phyloP scores from a whole-genome alignment of 345 rosid species.

The Salix brachista region DNA sequence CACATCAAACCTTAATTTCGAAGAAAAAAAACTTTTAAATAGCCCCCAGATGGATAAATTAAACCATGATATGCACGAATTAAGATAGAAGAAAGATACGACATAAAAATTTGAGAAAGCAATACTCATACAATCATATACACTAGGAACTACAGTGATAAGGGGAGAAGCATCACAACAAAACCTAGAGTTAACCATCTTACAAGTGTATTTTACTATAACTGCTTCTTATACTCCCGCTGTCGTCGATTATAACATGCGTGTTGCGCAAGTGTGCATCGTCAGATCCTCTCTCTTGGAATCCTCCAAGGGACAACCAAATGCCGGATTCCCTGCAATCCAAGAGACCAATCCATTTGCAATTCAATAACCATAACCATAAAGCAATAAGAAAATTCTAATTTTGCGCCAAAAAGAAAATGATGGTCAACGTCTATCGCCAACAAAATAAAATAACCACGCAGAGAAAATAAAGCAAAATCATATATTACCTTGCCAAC shows the following conservation, averaged over 20 bases:
- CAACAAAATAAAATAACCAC: not conserved
- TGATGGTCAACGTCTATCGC: not conserved
- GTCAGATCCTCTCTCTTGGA: conserved; percentile 76
- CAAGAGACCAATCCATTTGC: not conserved
- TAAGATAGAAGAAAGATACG: not conserved
- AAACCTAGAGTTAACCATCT: conserved; percentile 10
- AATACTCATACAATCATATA: not conserved
- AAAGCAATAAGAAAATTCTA: not conserved
- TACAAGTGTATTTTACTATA: conserved; percentile 83
- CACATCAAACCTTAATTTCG: conserved; percentile 72
- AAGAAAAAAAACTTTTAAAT: conserved; percentile 5
- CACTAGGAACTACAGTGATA: not conserved
- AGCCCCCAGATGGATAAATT: not conserved
- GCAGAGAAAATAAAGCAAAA: not conserved
- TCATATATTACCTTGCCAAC: conserved; percentile 62
- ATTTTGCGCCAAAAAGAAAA: not conserved
- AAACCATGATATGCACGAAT: not conserved
- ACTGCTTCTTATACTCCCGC: conserved; percentile 61
- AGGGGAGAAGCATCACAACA: not conserved
- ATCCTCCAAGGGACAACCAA: conserved; percentile 94
- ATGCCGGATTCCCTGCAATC: conserved; percentile 60
- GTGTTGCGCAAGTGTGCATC: conserved; percentile 70
- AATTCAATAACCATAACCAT: not conserved
- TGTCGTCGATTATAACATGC: conserved; percentile 75
- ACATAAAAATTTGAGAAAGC: not conserved